Base-by-base conservation (phyloP, 257 asterid genomes). In the Solanum sitiens region DNA sequence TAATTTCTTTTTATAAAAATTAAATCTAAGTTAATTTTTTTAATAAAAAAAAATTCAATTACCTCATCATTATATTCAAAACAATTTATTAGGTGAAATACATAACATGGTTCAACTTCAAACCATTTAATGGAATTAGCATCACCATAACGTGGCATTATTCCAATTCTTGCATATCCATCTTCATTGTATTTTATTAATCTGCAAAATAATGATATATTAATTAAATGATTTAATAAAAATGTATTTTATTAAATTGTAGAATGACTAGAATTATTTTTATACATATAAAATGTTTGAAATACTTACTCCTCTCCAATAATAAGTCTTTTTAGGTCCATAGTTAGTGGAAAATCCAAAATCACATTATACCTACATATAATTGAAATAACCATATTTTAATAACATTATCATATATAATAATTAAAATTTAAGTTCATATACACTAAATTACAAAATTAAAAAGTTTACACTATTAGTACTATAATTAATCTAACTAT, bases 61-160 rank as follows among this genome's bases (percentile, higher is more conserved):
- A 95, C 98, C 91, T 94, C 95, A 84, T 92, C 89, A 18, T 72
- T 94, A 33, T 92, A 87, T 87, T 95, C 98, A 65, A 91, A 94
- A 80, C 95, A 94, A 84, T 95, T 95, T 86, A 95, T 20, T n/a
- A 94, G 79, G 89, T 95, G 98, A 87, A 94, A 93, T 35, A 88
- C 90, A 59, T 92, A 83, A 71, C 94, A 45, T 75, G 98, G 92
- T 88, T 95, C 92, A 11, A 95, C 95, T 35, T 90, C 90, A 87
- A 95, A 95, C 98, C 98, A 95, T 53, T 45, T 83, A 42, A 95
- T 44, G 14, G 98, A 94, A 83, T 90, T 92, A 16, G 94, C 90
- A 84, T 93, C 94, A 70, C 98, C 98, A 87, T 92, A 95, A 35
- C 93, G 96, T 74, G 98, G 98, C 98, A 95, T 93, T 79, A 95